Percentiles rank a stretch among this genome's conserved stretches.
Conservation (phyloP, 768 basidiomycete genomes). For the Sporobolomyces roseus region DNA sequence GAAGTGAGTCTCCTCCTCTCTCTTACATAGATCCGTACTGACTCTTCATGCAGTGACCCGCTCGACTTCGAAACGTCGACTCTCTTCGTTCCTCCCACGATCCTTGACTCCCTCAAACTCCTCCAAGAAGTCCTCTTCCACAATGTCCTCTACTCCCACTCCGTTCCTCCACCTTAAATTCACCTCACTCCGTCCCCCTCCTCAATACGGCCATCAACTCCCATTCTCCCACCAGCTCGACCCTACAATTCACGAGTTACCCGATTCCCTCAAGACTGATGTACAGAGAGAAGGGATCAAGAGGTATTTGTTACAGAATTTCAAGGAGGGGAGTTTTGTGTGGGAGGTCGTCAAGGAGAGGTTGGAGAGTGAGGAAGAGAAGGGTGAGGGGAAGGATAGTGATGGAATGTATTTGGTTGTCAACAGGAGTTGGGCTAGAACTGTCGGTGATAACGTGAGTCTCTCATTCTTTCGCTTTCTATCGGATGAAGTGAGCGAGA, state of each 20-base stretch:
- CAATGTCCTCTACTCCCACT: background rate
- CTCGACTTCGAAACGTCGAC: slow-evolving; percentile 24
- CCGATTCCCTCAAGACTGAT: slow-evolving; percentile 28
- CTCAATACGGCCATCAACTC: slow-evolving; percentile 14
- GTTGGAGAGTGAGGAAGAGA: background rate
- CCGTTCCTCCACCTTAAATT: slow-evolving; percentile 34
- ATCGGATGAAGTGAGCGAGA: background rate
- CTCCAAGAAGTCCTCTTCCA: slow-evolving; percentile 7
- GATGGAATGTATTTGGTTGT: slow-evolving; percentile 20
- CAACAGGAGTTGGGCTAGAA: slow-evolving; percentile 21
- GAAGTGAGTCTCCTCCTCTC: background rate
- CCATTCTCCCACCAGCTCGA: slow-evolving; percentile 26
- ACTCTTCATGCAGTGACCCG: slow-evolving; percentile 5
- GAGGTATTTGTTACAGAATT: slow-evolving; percentile 28
- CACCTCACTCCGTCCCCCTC: slow-evolving; percentile 1
- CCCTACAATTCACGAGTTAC: background rate
- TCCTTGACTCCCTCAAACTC: slow-evolving; percentile 4
- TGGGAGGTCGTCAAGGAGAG: slow-evolving; percentile 26
- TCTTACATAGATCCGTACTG: no score
- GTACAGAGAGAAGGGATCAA: slow-evolving; percentile 28
- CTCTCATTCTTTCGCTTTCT: background rate
- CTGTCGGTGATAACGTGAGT: slow-evolving; percentile 20
- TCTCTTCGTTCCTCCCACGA: slow-evolving; percentile 23
- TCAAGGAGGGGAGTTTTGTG: slow-evolving; percentile 16
- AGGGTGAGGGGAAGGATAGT: slow-evolving; percentile 15